Evolutionary conservation across 2,329 filamentous ascomycete species (phyloP).

Genomic region (Basipetospora chlamydospora): DNA sequence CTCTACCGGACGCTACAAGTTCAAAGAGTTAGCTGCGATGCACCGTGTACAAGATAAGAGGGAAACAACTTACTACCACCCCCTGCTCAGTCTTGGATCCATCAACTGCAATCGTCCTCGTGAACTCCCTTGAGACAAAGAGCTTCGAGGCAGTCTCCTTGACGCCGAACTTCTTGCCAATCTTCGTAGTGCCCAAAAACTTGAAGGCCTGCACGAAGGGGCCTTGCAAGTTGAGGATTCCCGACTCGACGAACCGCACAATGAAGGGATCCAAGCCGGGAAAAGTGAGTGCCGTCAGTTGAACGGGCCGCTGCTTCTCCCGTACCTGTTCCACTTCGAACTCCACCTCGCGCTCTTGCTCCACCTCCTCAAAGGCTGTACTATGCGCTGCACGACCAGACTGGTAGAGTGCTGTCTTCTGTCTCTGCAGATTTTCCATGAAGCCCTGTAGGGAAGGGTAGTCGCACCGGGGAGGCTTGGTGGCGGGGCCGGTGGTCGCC

Average conservation of each 20-base stretch:
- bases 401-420: constrained; percentile 16
- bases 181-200: constrained; percentile 20
- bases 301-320: constrained; percentile 31
- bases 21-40: constrained; percentile 6
- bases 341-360: constrained; percentile 44
- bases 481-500: background rate
- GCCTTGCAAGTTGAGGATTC: constrained; percentile 20
- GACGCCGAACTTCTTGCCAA: constrained; percentile 19
- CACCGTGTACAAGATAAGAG: constrained; percentile 10
- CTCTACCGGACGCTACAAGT: constrained; percentile 31
- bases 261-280: constrained; percentile 32
- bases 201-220: constrained; percentile 16
- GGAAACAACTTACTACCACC: background rate
- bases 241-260: constrained; percentile 27
- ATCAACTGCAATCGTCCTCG: constrained; percentile 6
- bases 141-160: constrained; percentile 10
- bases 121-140: constrained; percentile 19
- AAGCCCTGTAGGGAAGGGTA: constrained; percentile 12
- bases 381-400: constrained; percentile 27
- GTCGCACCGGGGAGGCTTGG: no score
- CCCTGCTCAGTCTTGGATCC: background rate
- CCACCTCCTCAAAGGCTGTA: constrained; percentile 44
- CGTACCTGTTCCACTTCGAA: constrained; percentile 42
- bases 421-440: constrained; percentile 17
- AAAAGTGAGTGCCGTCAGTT: constrained; percentile 25